Evolutionary conservation across 805 yeast genomes (phyloP), one percentile per base, ranked within the genome.

Genomic region (Grigorovia yakushimaensis): DNA sequence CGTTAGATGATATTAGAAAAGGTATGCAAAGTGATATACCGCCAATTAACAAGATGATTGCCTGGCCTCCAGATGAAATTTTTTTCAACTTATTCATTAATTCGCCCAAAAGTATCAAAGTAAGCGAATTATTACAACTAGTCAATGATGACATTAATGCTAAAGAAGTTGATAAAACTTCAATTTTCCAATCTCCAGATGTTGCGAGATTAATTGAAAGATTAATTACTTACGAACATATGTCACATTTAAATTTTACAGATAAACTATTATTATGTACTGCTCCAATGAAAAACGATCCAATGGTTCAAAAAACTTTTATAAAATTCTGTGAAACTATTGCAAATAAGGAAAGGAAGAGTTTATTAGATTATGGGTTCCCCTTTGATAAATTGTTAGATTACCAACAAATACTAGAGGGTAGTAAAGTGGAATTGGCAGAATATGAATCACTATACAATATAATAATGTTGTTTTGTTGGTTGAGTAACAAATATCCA

Each of bases 401-500:
- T 39, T 57, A 54, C 39, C 49, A 51, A 42, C 56, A 50, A 44
- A 61, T 64, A 36, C 41, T 50, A 13, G 46, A 51, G 35, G 65
- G 60, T 24, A 51, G 49, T 27, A 65, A 60, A 39, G 45, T 49
- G 23, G 47, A 53, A 10, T 48, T 71, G 18, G 65, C 60, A 8
- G 55, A 56, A 10, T 59, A 68, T 48, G 97, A 88, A 60, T 73
- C 74, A 5, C 67, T 83, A 49, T 95, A 88, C 66, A 78, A 79
- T 53, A 67, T 77, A 41, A 72, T 86, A 17, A 73, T 81, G 54
- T 66, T 85, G 6, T 91, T 78, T 59, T 69, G 87, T 59, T 91
- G 98, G 98, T 70, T 91, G 51, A 74, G 85, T 47, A 89, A 86
- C 61, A 71, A 97, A 57, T 91, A 83, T 70, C 95, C 97, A 1